Conservation (phyloP, 768 basidiomycete genomes). For the Calvatia gigantea region DNA sequence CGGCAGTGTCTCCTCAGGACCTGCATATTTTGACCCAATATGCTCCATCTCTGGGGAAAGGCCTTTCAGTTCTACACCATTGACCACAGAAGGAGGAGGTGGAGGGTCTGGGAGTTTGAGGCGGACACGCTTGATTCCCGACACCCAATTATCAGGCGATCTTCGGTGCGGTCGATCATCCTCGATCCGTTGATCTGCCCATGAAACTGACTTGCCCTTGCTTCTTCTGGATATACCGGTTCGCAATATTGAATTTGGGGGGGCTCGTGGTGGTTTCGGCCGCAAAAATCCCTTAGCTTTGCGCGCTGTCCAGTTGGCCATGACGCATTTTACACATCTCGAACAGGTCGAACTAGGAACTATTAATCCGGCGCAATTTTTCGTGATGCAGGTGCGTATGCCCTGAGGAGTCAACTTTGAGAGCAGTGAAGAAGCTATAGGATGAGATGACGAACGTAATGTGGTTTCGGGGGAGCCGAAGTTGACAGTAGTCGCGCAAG, state of each 20-base stretch:
- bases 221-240: not conserved
- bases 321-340: conserved; percentile 3
- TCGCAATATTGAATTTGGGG: not conserved
- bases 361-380: not conserved
- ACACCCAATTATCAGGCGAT: not conserved
- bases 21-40: not conserved
- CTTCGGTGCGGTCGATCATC: not conserved
- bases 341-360: conserved; percentile 5
- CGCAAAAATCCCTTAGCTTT: not conserved
- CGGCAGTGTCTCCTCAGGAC: not conserved
- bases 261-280: not conserved
- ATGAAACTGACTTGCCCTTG: conserved; percentile 29
- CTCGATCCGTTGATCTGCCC: conserved; percentile 26
- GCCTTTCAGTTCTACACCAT: not conserved
- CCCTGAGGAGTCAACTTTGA: not conserved
- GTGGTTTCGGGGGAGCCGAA: not conserved
- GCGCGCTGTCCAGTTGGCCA: not conserved
- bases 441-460: not conserved
- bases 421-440: not conserved
- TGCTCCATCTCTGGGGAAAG: not conserved
- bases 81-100: not conserved
- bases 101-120: conserved; percentile 3
- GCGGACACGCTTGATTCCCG: conserved; percentile 3
- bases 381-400: not conserved
- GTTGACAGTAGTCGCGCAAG: not conserved